These are phyloP conservation scores for Panus rudis DNA, from an alignment of 768 basidiomycete genomes.

Conservation along the genomic window DNA sequence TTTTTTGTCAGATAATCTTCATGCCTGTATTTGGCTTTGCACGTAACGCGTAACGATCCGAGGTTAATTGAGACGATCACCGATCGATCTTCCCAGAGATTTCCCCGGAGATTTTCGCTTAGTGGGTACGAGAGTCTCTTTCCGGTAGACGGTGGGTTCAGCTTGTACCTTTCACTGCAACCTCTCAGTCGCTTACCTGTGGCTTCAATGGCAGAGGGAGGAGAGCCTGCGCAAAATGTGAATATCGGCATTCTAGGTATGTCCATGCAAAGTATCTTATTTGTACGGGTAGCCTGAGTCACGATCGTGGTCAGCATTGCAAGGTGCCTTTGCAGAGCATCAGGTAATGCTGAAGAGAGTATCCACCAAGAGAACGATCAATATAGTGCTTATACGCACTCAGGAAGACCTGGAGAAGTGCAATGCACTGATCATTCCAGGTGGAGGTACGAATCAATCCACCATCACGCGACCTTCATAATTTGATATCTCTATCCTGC, in stretches of 20 bases:
- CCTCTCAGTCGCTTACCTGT: constrained; percentile 1
- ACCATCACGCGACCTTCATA: not conserved
- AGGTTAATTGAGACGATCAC: no score
- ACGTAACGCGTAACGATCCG: no score
- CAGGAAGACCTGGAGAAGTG: constrained; percentile 68
- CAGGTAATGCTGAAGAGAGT: constrained; percentile 59
- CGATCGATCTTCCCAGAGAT: no score
- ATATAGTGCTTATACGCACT: constrained; percentile 59
- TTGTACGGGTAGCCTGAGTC: not conserved
- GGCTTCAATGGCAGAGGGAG: constrained; percentile 4
- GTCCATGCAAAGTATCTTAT: not conserved
- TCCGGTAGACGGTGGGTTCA: no score
- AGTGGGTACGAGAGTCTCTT: no score
- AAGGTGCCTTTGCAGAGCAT: constrained; percentile 92
- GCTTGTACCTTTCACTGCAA: no score
- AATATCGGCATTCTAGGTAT: constrained; percentile 12
- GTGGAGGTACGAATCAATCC: constrained; percentile 55
- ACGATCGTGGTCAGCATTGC: constrained; percentile 53
- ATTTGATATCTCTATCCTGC: constrained; percentile 1
- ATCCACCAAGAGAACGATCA: constrained; percentile 37
- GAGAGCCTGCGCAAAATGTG: constrained; percentile 6
- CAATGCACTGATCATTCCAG: constrained; percentile 87
- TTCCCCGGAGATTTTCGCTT: no score
- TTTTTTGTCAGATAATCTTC: not conserved
- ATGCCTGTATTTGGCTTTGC: no score